Conservation (phyloP, 1,284 basidiomycete genomes). For the Wallemia hederae region DNA sequence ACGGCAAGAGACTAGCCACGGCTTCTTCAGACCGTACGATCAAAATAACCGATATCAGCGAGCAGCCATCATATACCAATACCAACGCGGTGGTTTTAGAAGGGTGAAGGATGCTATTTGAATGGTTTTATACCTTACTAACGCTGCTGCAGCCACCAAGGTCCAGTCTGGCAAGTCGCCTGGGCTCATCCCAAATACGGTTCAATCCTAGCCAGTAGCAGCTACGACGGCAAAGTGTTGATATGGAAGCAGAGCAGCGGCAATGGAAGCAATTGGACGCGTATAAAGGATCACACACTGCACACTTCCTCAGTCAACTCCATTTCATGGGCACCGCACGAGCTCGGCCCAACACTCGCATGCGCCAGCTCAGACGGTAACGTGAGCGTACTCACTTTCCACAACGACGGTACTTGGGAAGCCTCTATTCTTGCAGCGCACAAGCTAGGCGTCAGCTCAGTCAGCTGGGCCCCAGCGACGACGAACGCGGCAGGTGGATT, state of each 20-base stretch:
- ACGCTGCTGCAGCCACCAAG: constrained; percentile 35
- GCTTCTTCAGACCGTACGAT: constrained; percentile 89
- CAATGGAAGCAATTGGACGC: constrained; percentile 40
- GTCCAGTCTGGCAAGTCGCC: constrained; percentile 93
- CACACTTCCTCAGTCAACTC: constrained; percentile 79
- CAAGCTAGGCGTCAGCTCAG: constrained; percentile 83
- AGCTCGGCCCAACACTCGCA: constrained; percentile 81
- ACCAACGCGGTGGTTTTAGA: background rate
- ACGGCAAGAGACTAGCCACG: constrained; percentile 81
- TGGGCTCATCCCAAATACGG: constrained; percentile 97
- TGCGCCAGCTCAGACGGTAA: constrained; percentile 97
- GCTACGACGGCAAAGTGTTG: constrained; percentile 90
- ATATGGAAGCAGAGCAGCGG: constrained; percentile 65
- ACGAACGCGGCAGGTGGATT: constrained; percentile 13
- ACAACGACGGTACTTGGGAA: constrained; percentile 90
- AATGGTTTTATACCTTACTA: background rate
- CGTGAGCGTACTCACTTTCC: constrained; percentile 85
- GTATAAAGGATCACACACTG: constrained; percentile 83
- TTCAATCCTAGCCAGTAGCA: constrained; percentile 81
- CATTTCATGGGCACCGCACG: constrained; percentile 91
- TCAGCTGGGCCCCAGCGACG: constrained; percentile 85
- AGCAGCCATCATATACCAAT: background rate
- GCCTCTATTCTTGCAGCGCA: constrained; percentile 88
- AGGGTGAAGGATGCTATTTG: background rate
- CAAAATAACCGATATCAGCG: constrained; percentile 60